These are phyloP conservation scores for Talaromyces sp. DNA, from an alignment of 2,329 filamentous ascomycete genomes.

Conservation along the genomic window DNA sequence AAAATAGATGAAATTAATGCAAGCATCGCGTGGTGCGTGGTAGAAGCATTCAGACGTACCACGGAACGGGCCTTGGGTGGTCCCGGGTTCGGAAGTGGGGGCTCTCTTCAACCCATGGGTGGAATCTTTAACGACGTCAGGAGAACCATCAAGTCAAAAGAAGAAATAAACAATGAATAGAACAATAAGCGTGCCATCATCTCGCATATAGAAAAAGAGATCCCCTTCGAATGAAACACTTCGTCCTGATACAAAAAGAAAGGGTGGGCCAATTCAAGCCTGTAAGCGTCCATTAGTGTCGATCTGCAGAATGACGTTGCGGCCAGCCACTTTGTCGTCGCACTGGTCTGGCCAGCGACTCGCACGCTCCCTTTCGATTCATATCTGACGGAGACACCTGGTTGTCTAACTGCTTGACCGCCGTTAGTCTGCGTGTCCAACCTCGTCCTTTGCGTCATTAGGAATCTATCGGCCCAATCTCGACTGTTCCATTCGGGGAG, in stretches of 20 bases:
- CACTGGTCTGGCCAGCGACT: background rate
- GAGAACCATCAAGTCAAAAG: background rate
- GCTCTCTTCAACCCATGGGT: slow-evolving; percentile 1
- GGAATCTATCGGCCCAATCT: slow-evolving; percentile 4
- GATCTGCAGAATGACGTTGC: slow-evolving; percentile 7
- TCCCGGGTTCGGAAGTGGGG: background rate
- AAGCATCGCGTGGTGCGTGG: background rate
- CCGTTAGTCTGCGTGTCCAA: background rate
- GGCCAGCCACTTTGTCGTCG: background rate
- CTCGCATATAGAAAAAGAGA: background rate
- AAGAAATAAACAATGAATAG: background rate
- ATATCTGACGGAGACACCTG: background rate
- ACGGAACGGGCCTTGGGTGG: background rate
- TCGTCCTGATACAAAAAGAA: background rate
- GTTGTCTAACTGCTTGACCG: slow-evolving; percentile 1
- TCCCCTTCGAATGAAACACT: background rate
- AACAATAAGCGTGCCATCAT: background rate
- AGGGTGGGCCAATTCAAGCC: background rate
- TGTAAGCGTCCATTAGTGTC: background rate
- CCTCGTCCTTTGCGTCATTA: slow-evolving; percentile 1
- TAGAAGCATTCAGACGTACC: background rate
- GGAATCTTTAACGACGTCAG: background rate
- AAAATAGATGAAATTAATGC: background rate
- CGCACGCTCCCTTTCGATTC: background rate
- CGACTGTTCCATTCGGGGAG: background rate